A percentile compares a stretch with the other conserved stretches of the same genome.
These are phyloP conservation scores for Penicillium soppii DNA, from an alignment of 495 filamentous ascomycete species.

Conservation along the genomic window DNA sequence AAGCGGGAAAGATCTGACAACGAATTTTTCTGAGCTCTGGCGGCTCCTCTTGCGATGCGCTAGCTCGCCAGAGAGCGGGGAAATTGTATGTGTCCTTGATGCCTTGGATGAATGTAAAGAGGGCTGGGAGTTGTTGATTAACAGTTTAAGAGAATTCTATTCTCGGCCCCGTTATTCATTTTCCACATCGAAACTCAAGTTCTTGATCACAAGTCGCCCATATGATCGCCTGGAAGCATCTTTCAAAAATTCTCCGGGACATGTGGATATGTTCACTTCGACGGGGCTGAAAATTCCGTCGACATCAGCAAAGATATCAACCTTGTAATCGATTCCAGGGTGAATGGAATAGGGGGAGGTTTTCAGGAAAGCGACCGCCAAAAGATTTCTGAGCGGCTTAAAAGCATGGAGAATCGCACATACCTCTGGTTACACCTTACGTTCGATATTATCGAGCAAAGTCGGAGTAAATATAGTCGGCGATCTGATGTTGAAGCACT, in stretches of 20 bases:
- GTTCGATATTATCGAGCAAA: slow-evolving; percentile 27
- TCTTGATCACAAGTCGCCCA: slow-evolving; percentile 40
- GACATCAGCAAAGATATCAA: slow-evolving; percentile 37
- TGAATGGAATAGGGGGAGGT: slow-evolving; percentile 13
- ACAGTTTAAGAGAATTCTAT: neutral
- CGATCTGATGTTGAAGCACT: slow-evolving; percentile 11
- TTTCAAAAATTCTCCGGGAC: slow-evolving; percentile 15
- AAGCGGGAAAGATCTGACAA: neutral
- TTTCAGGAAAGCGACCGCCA: slow-evolving; percentile 7
- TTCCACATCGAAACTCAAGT: slow-evolving; percentile 19
- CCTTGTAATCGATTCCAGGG: slow-evolving; percentile 34
- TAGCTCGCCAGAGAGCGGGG: slow-evolving; percentile 23
- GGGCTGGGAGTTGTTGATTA: neutral
- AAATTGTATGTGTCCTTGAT: slow-evolving; percentile 46
- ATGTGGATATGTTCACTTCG: slow-evolving; percentile 21
- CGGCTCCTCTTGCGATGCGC: slow-evolving; percentile 27
- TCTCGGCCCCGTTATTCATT: neutral
- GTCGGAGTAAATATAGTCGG: slow-evolving; percentile 8
- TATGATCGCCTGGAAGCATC: slow-evolving; percentile 25
- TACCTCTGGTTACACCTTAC: slow-evolving; percentile 45
- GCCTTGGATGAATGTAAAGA: slow-evolving; percentile 39
- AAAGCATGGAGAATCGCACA: slow-evolving; percentile 34
- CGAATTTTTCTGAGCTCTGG: slow-evolving; percentile 39
- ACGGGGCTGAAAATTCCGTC: slow-evolving; percentile 29
- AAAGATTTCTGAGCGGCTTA: slow-evolving; percentile 24